Base-by-base conservation (phyloP, 2,329 filamentous ascomycete genomes). In the Camillea tinctor region DNA sequence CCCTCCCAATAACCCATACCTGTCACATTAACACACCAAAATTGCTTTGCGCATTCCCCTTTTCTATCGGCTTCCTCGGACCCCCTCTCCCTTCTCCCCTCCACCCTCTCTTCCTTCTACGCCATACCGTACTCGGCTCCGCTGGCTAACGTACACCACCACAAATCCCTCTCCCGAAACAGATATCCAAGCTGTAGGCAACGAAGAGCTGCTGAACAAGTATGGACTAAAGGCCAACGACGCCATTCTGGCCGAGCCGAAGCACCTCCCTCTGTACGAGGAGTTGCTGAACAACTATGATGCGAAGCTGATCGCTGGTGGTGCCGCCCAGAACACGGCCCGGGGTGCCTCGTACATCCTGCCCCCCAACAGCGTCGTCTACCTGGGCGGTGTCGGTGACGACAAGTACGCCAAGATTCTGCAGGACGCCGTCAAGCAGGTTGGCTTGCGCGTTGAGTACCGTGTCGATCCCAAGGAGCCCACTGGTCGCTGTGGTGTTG, bases 271-370 rank as follows among this genome's bases (percentile, higher is more conserved):
- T 52, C 85, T 99, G 73, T 99, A 93, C 79, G 93, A 98, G 75
- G 95, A 99, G 73, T 86, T 98, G 68, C 86, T 97, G 71, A 89
- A 91, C 79, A 94, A 95, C 84, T 92, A 88, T 80, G 87, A 95
- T 71, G 94, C 94, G 65, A 96, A 96, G 81, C 84, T 98, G 75
- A 95, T 98, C 74, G 93, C 95, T 57, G 95, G 95, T 67, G 95
- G 95, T 73, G 95, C 95, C 59, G 95, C 95, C 26, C 95, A 99
- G 81, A 99, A 99, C 86, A 96, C 93, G 57, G 94, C 95, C 69
- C 89, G 95, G 73, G 95, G 95, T 69, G 95, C 94, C 66, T 92
- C 95, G 87, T 99, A 99, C 84, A 88, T 98, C 67, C 92, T 99
- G 59, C 88, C 92, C 30, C 81, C 90, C 62, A 90, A 97, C 82